phyloP scores from a whole-genome alignment of 331 rosid species.

The Quercus tomentella region DNA sequence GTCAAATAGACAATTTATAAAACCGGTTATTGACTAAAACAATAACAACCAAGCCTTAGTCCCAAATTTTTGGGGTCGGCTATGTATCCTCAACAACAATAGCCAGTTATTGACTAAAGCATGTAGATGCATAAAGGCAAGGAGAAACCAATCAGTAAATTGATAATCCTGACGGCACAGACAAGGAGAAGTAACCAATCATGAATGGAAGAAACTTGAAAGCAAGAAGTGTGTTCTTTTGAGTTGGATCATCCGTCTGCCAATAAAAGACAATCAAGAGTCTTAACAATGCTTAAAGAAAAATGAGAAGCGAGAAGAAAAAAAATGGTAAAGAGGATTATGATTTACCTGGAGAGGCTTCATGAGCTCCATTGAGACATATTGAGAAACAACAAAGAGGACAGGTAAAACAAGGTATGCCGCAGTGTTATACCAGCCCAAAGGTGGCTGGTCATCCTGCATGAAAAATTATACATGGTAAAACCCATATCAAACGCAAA shows the following conservation, averaged over 20 bases:
- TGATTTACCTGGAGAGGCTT: slow-evolving; percentile 87
- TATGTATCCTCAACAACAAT: too few relatives aligned
- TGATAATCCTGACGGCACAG: slow-evolving; percentile 97
- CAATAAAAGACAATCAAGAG: slow-evolving; percentile 34
- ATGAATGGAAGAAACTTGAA: slow-evolving; percentile 98
- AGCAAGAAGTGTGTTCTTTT: slow-evolving; percentile 82
- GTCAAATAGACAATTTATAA: too few relatives aligned
- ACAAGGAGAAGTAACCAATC: slow-evolving; percentile 96
- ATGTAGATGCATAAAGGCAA: not conserved
- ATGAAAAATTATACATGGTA: slow-evolving; percentile 17
- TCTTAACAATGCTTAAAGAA: slow-evolving; percentile 13
- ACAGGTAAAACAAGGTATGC: slow-evolving; percentile 95
- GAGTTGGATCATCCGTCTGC: slow-evolving; percentile 91
- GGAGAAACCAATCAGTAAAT: slow-evolving; percentile 87
- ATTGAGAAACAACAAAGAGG: slow-evolving; percentile 83
- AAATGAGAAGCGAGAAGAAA: slow-evolving; percentile 2
- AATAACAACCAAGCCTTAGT: too few relatives aligned
- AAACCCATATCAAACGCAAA: slow-evolving; percentile 4
- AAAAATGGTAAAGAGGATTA: not conserved
- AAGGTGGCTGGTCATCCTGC: slow-evolving; percentile 99
- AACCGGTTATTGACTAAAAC: not conserved
- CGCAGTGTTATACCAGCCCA: slow-evolving; percentile 88
- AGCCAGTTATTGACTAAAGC: not conserved
- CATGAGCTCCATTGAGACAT: slow-evolving; percentile 94
- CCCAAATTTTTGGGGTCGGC: too few relatives aligned